Conservation (phyloP, 2,329 filamentous ascomycete species). For the Hymenoscyphus albidus region DNA sequence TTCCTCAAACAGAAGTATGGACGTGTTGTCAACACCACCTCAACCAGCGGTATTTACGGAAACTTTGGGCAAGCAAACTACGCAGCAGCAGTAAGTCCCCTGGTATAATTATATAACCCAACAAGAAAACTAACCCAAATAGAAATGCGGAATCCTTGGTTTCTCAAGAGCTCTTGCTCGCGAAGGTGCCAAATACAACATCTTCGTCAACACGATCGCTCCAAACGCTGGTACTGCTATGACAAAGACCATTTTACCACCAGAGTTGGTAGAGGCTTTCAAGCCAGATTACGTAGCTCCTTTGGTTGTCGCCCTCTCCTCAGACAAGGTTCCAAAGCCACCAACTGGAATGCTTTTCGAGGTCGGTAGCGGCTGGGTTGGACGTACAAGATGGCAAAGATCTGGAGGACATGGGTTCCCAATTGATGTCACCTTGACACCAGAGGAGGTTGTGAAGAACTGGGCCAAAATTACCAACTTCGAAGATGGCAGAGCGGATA, state of each 20-base stretch:
- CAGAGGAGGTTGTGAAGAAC: conserved; percentile 73
- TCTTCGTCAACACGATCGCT: conserved; percentile 95
- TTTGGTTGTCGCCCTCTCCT: conserved; percentile 77
- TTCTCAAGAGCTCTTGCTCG: conserved; percentile 90
- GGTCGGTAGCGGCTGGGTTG: conserved; percentile 91
- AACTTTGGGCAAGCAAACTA: conserved; percentile 99
- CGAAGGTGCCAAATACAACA: conserved; percentile 96
- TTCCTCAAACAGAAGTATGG: conserved; percentile 99
- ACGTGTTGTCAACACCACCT: conserved; percentile 93
- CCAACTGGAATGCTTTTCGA: conserved; percentile 89
- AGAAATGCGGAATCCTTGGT: conserved; percentile 90
- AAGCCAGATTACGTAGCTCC: conserved; percentile 99
- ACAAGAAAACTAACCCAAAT: conserved; percentile 12
- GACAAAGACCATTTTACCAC: conserved; percentile 90
- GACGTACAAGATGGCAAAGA: conserved; percentile 91
- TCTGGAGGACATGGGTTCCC: conserved; percentile 88
- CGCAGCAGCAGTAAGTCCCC: conserved; percentile 68
- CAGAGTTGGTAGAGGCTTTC: conserved; percentile 97
- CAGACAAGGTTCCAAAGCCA: conserved; percentile 80
- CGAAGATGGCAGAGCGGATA: conserved; percentile 79
- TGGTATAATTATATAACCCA: conserved; percentile 33
- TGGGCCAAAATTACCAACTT: conserved; percentile 83
- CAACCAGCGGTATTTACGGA: conserved; percentile 95
- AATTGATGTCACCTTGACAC: conserved; percentile 74
- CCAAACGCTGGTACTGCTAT: conserved; percentile 95